A percentile compares a stretch with the other conserved stretches of the same genome.
Evolutionary conservation across 2,329 filamentous ascomycete species (phyloP).

Genomic region (Sarocladium oryzae): DNA sequence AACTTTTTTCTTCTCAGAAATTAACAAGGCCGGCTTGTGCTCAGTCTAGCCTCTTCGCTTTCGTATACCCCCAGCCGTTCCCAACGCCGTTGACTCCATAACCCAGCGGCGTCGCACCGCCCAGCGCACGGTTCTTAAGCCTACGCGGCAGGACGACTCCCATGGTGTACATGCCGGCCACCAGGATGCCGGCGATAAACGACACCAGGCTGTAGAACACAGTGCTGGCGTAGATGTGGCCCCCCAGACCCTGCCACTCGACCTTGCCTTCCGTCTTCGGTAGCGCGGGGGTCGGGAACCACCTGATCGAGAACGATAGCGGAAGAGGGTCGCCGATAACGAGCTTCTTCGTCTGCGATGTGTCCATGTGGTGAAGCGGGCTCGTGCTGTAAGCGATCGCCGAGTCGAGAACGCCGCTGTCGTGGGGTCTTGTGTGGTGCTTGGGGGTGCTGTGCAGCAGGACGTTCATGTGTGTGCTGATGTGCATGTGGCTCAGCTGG

Average conservation of each 20-base stretch:
- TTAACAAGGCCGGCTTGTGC: background rate
- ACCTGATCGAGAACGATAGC: conserved; percentile 72
- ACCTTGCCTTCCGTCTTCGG: conserved; percentile 61
- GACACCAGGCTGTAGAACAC: conserved; percentile 56
- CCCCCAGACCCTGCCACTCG: conserved; percentile 59
- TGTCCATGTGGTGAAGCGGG: conserved; percentile 54
- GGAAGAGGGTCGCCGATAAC: conserved; percentile 83
- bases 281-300: conserved; percentile 72
- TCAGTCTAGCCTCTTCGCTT: conserved; percentile 41
- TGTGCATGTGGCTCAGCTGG: conserved; percentile 82
- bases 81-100: conserved; percentile 46
- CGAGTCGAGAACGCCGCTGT: conserved; percentile 76
- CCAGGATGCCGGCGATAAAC: conserved; percentile 48
- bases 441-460: conserved; percentile 67
- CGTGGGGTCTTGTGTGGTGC: conserved; percentile 55
- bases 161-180: conserved; percentile 53
- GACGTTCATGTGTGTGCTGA: conserved; percentile 85
- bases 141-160: conserved; percentile 51
- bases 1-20: background rate
- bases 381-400: conserved; percentile 82
- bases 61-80: conserved; percentile 53
- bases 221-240: conserved; percentile 57
- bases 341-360: conserved; percentile 53
- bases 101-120: conserved; percentile 51
- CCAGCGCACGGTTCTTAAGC: conserved; percentile 42